A percentile compares a stretch with the other conserved stretches of the same genome.
Evolutionary conservation across 1,139 yeast species (phyloP).

Genomic region (Lodderomyces orthopsilosis): DNA sequence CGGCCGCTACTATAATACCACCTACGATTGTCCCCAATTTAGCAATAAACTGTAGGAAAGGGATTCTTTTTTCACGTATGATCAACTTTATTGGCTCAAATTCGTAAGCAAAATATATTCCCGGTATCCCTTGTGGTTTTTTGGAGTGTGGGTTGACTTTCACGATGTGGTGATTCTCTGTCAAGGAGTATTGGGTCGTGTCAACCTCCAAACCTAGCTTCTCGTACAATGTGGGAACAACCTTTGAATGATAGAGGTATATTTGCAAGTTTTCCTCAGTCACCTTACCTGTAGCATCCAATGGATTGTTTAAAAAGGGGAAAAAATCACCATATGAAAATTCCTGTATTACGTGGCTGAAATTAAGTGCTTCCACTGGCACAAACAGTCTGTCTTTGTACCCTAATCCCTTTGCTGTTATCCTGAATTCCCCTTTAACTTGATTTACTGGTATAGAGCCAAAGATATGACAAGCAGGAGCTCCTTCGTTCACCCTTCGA

Average conservation of each 20-base stretch:
- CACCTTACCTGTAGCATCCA: conserved; percentile 68
- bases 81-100: conserved; percentile 82
- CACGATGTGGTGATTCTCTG: conserved; percentile 44
- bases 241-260: conserved; percentile 67
- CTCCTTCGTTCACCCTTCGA: conserved; percentile 41
- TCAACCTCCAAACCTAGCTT: conserved; percentile 70
- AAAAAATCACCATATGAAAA: conserved; percentile 88
- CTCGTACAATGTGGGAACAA: conserved; percentile 79
- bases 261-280: conserved; percentile 45
- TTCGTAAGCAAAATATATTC: conserved; percentile 78
- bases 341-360: conserved; percentile 82
- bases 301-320: conserved; percentile 82
- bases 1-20: conserved; percentile 59
- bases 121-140: conserved; percentile 53
- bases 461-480: conserved; percentile 83
- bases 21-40: conserved; percentile 79
- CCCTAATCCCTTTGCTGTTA: conserved; percentile 74
- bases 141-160: conserved; percentile 22
- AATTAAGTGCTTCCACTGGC: conserved; percentile 56
- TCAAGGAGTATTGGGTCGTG: conserved; percentile 85
- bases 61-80: conserved; percentile 66
- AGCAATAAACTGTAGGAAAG: conserved; percentile 75
- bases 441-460: conserved; percentile 87
- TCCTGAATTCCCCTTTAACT: conserved; percentile 81
- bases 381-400: conserved; percentile 47